Base-by-base conservation (phyloP, 306 rosid species). In the Dalbergia oliveri region DNA sequence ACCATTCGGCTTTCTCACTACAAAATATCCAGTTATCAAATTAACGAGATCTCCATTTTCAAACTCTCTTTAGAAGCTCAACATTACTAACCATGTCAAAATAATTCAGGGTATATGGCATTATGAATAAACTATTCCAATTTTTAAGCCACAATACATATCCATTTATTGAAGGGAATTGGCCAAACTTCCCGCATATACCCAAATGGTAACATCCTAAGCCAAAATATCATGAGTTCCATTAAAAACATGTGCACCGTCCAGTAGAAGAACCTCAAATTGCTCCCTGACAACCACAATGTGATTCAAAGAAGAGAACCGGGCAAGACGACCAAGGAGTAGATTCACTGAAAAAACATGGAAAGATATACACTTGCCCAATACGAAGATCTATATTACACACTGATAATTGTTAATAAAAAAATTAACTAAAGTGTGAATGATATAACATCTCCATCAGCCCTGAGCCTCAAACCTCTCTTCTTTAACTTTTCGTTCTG, bases 341-440 rank as follows among this genome's bases (percentile, higher is more conserved):
- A 23, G 49, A 66, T 39, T 16, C 21, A 26, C 39, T 1, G 47
- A 51, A 62, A 51, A 72, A 33, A 51, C 59, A 59, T 64, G 50
- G 56, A 60, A 47, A 26, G 49, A 26, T 31, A 51, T 41, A 56
- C 34, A 18, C 39, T 61, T 37, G 41, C 41, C 69, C 39, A 9
- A 58, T 59, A n/a, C 18, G 16, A 35, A 75, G 11, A 33, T 60
- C 60, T 11, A 59, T 11, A 59, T 15, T 11, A 59, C 54, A 82
- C 53, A 61, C 12, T 51, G 47, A 62, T 47, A 62, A 41, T 41
- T 69, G 47, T 62, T 44, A 58, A 58, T 68, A 39, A 50, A 49
- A 26, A 60, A 51, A 75, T n/a, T 23, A 74, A 81, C 59, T 23
- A 41, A 44, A 41, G 78, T 4, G 43, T 62, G 39, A 41, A 41